A percentile compares a stretch with the other conserved stretches of the same genome.
These are phyloP conservation scores for Candida lessepsii DNA, from an alignment of 805 yeast genomes.

Conservation along the genomic window DNA sequence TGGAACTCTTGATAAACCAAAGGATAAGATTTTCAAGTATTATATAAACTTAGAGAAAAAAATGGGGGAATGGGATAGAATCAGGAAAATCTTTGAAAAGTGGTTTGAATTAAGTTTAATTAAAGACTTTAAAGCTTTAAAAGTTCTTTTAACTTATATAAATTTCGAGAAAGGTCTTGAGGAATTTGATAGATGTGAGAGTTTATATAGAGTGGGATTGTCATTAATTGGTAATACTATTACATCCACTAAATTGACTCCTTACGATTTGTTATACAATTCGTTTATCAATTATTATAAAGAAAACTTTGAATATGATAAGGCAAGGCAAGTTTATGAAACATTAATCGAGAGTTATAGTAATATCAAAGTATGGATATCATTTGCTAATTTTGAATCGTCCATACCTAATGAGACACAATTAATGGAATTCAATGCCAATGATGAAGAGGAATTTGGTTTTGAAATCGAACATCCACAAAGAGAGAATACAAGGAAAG, in stretches of 20 bases:
- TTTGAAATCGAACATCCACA: constrained; percentile 52
- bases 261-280: constrained; percentile 21
- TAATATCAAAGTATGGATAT: constrained; percentile 48
- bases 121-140: constrained; percentile 45
- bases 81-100: constrained; percentile 68
- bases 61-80: constrained; percentile 78
- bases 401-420: constrained; percentile 59
- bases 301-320: constrained; percentile 55
- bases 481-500: constrained; percentile 46
- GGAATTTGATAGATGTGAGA: constrained; percentile 67
- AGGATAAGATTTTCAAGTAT: constrained; percentile 52
- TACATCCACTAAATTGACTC: constrained; percentile 29
- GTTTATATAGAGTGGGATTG: constrained; percentile 56
- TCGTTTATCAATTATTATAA: constrained; percentile 56
- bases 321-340: constrained; percentile 51
- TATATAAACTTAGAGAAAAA: constrained; percentile 69
- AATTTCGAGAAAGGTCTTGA: constrained; percentile 64
- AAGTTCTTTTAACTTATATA: constrained; percentile 48
- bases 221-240: constrained; percentile 23
- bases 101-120: constrained; percentile 44
- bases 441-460: constrained; percentile 48
- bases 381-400: constrained; percentile 70
- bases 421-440: constrained; percentile 40
- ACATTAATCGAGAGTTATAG: constrained; percentile 33
- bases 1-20: constrained; percentile 46